Evolutionary conservation across 306 rosid species (phyloP), one percentile per base, ranked within the genome.

Genomic region (Malus sylvestris): DNA sequence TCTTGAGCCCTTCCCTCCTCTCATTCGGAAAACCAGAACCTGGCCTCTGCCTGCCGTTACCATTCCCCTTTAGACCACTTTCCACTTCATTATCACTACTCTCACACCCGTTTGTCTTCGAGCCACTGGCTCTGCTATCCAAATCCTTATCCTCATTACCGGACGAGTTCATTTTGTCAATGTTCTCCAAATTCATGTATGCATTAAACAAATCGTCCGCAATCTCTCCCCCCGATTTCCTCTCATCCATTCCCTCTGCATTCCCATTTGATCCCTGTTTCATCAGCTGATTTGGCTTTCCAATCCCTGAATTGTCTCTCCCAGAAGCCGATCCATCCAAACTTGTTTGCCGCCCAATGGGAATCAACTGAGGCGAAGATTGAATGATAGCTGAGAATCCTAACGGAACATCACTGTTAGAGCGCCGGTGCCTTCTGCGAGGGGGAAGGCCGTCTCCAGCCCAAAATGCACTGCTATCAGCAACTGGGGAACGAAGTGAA

Each of bases 1-100:
- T 86, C 89, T 90, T 93, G 30, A 79, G 64, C 53, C 96, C 96
- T 82, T 92, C 97, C 83, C 74, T 87, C 81, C 82, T 85, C 74
- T 84, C 90, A 74, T 76, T 88, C 0, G 72, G 29, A 78, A 76
- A 78, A 74, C 86, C 74, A 40, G 90, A 88, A 81, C 71, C 71
- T 10, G 82, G 69, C 75, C 88, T 86, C 57, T 53, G 83, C 61
- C 76, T 66, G 71, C 74, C 22, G 49, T 33, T 66, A 16, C 72
- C n/a, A 63, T 81, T 87, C 38, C 83, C 89, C 71, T 78, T 83
- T 15, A 83, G 40, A 52, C 81, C 81, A 79, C 97, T 93, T 83
- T 89, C 96, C 76, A 76, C 96, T 84, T 93, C 97, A 29, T 90
- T 90, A 70, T 93, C 96, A 76, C 97, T 93, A 78, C 92, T 90